phyloP scores from a whole-genome alignment of 164 flowering plant species.

The Magnolia changhungtana region DNA sequence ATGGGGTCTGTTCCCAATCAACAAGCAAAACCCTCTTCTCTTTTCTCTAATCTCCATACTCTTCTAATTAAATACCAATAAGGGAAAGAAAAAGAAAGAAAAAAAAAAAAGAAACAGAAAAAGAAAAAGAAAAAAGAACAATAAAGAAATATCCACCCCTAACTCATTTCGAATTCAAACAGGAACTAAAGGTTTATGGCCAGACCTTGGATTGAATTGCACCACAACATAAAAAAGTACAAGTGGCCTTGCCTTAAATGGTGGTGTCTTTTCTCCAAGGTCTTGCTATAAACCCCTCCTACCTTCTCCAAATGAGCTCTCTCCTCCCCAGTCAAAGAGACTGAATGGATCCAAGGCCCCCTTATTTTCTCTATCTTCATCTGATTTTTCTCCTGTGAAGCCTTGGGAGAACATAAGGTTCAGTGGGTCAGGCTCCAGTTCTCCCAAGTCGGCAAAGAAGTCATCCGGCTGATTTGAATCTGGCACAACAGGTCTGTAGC shows the following conservation, averaged over 20 bases:
- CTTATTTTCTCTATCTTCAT: slow-evolving; percentile 27
- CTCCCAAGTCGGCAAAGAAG: slow-evolving; percentile 65
- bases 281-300: slow-evolving; percentile 39
- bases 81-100: too few species aligned
- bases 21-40: slow-evolving; percentile 23
- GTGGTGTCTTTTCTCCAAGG: slow-evolving; percentile 22
- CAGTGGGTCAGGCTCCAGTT: slow-evolving; percentile 60
- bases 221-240: slow-evolving; percentile 24
- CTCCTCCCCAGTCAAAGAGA: slow-evolving; percentile 60
- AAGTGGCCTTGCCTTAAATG: slow-evolving; percentile 4
- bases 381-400: slow-evolving; percentile 26
- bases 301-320: slow-evolving; percentile 26
- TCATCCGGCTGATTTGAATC: slow-evolving; percentile 39
- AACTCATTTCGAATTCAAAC: slow-evolving; percentile 10
- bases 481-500: slow-evolving; percentile 33
- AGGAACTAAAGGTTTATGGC: slow-evolving; percentile 26
- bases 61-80: slow-evolving; percentile 19
- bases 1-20: slow-evolving; percentile 43
- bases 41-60: slow-evolving; percentile 14
- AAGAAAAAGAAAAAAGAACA: background rate
- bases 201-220: slow-evolving; percentile 30
- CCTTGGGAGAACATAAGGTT: slow-evolving; percentile 47
- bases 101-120: background rate
- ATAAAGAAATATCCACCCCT: background rate
- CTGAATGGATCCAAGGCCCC: slow-evolving; percentile 50